These are phyloP conservation scores for Fusarium piperis DNA, from an alignment of 2,329 filamentous ascomycete species.

Conservation along the genomic window DNA sequence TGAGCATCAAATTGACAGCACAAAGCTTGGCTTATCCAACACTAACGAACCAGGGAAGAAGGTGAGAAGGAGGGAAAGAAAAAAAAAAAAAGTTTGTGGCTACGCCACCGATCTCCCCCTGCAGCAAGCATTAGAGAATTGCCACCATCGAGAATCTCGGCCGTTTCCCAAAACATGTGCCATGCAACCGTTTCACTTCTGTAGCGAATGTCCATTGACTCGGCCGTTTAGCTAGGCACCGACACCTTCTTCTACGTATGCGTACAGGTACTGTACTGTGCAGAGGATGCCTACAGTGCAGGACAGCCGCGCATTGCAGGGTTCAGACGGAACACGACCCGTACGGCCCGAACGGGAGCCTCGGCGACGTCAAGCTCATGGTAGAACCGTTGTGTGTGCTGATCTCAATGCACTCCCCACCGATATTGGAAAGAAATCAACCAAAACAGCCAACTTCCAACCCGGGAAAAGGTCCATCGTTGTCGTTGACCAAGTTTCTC, in stretches of 20 bases:
- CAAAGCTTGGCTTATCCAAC: background rate
- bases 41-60: constrained; percentile 16
- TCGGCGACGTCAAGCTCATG: background rate
- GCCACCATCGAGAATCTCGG: constrained; percentile 6
- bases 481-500: background rate
- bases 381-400: constrained; percentile 12
- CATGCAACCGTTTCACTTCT: constrained; percentile 5
- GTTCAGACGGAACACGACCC: constrained; percentile 28
- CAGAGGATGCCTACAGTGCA: background rate
- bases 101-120: constrained; percentile 31
- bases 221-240: background rate
- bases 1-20: background rate
- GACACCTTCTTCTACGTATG: constrained; percentile 8
- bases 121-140: constrained; percentile 3
- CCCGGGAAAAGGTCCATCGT: background rate
- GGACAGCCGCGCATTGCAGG: background rate
- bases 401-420: constrained; percentile 10
- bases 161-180: background rate
- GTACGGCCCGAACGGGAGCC: constrained; percentile 17
- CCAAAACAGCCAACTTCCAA: background rate
- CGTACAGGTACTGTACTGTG: background rate
- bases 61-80: background rate
- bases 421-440: constrained; percentile 3
- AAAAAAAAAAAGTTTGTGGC: constrained; percentile 5
- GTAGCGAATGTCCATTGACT: background rate